phyloP scores from a whole-genome alignment of 768 basidiomycete species.

The Boletus coccyginus region DNA sequence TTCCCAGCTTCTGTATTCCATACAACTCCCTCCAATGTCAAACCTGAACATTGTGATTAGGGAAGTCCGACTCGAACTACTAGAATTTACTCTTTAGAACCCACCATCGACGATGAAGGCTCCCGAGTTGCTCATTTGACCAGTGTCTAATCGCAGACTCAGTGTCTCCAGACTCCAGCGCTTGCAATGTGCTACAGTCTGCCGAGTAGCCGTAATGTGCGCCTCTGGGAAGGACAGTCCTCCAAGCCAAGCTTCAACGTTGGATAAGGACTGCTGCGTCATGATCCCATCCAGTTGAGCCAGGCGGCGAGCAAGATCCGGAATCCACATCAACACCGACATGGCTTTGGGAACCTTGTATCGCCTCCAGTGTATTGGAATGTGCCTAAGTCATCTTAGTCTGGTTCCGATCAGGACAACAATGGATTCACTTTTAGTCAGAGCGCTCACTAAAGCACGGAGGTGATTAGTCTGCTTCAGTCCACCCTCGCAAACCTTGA shows the following conservation, averaged over 20 bases:
- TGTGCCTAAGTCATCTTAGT: slow-evolving; percentile 57
- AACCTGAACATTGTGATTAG: slow-evolving; percentile 47
- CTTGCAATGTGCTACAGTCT: slow-evolving; percentile 91
- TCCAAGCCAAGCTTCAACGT: slow-evolving; percentile 88
- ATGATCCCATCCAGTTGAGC: slow-evolving; percentile 75
- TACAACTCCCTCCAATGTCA: slow-evolving; percentile 82
- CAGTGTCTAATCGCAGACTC: too few species aligned
- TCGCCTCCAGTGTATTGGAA: slow-evolving; percentile 82
- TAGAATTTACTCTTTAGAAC: slow-evolving; percentile 23
- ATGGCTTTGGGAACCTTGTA: slow-evolving; percentile 86
- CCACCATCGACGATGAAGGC: slow-evolving; percentile 45
- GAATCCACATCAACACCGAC: slow-evolving; percentile 83
- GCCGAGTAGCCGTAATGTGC: slow-evolving; percentile 92
- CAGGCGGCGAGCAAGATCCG: slow-evolving; percentile 75
- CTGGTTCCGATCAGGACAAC: neutral
- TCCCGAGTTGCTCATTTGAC: too few species aligned
- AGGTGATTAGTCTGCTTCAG: slow-evolving; percentile 45
- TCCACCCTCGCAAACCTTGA: slow-evolving; percentile 80
- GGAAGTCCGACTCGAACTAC: neutral
- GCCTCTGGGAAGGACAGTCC: slow-evolving; percentile 96
- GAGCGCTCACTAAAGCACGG: slow-evolving; percentile 79
- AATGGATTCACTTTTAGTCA: slow-evolving; percentile 75
- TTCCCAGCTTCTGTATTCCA: slow-evolving; percentile 56
- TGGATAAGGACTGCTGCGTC: slow-evolving; percentile 50
- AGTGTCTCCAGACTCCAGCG: slow-evolving; percentile 59